Base-by-base conservation (phyloP, 2,329 filamentous ascomycete species). In the Sporothrix variecibatus region DNA sequence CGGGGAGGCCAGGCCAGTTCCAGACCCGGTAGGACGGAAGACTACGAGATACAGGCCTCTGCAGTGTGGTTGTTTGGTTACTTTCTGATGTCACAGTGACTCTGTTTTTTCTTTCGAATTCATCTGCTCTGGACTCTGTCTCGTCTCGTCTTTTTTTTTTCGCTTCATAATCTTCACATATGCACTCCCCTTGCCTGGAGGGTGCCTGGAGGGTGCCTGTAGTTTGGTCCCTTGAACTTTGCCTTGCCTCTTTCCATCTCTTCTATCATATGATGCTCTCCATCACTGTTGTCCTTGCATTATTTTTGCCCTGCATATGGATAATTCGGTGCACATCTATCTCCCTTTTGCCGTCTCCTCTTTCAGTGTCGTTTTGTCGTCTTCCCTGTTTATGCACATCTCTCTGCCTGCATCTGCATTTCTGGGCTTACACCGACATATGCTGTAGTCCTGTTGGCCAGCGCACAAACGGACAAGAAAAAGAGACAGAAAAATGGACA, bases 11-110 rank as follows among this genome's bases (percentile, higher is more conserved):
- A 34, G 43, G 40, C 9, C 40, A 43, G 43, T 15, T 60, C 28
- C 7, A 20, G 43, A 69, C 40, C 23, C 65, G 65, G 40, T 23
- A 51, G 43, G 43, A 51, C 26, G 64, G 23, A 67, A 46, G 64
- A 34, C 40, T 34, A 26, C 9, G 8, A 53, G 8, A 43, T 34
- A 40, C 34, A 11, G 43, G 43, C 15, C 60, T 40, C n/a, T 64
- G 8, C n/a, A 43, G 40, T 49, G 12, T 3, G 20, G 17, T 17
- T 11, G 5, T 28, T 28, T 15, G 38, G 62, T 28, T 40, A n/a
- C 49, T 28, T 9, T 56, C 49, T 71, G 68, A 71, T 71, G 68
- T 71, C 51, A 60, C 51, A 11, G 23, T 60, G 68, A 71, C 68
- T 71, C 51, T 38, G 53, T 53, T 23, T 40, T 26, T 28, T 15